phyloP scores from a whole-genome alignment of 2,329 filamentous ascomycete species.

The Colletotrichum higginsianum region DNA sequence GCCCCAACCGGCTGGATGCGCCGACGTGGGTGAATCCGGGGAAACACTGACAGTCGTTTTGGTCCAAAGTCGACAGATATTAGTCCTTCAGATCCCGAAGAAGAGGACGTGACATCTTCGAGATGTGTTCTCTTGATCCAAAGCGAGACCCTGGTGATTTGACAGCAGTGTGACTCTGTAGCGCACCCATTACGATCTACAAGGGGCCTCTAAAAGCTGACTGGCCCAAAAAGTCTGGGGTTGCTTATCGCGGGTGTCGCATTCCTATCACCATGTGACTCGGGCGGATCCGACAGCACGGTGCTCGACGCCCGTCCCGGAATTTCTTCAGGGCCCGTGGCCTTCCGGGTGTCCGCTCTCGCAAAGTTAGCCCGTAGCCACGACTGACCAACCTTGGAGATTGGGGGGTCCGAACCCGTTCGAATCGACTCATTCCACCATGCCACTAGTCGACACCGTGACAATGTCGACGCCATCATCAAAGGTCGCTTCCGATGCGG shows the following conservation, averaged over 20 bases:
- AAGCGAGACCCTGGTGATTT: neutral
- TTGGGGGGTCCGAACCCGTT: slow-evolving; percentile 15
- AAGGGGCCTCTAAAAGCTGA: slow-evolving; percentile 1
- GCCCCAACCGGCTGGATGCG: slow-evolving; percentile 31
- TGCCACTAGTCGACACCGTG: slow-evolving; percentile 54
- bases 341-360: slow-evolving; percentile 36
- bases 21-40: slow-evolving; percentile 31
- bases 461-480: slow-evolving; percentile 59
- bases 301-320: slow-evolving; percentile 34
- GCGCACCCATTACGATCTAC: neutral
- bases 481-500: slow-evolving; percentile 50
- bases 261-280: slow-evolving; percentile 43
- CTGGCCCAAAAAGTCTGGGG: slow-evolving; percentile 24
- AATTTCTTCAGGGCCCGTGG: slow-evolving; percentile 35
- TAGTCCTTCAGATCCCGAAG: slow-evolving; percentile 19
- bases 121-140: neutral
- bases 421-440: slow-evolving; percentile 41
- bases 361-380: slow-evolving; percentile 13
- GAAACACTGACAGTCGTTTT: slow-evolving; percentile 29
- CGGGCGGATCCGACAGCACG: slow-evolving; percentile 28
- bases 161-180: slow-evolving; percentile 1
- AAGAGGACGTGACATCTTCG: slow-evolving; percentile 10
- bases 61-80: slow-evolving; percentile 17
- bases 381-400: slow-evolving; percentile 21
- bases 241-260: slow-evolving; percentile 28